Conservation (phyloP, 495 filamentous ascomycete genomes). For the Aspergillus biplanus region DNA sequence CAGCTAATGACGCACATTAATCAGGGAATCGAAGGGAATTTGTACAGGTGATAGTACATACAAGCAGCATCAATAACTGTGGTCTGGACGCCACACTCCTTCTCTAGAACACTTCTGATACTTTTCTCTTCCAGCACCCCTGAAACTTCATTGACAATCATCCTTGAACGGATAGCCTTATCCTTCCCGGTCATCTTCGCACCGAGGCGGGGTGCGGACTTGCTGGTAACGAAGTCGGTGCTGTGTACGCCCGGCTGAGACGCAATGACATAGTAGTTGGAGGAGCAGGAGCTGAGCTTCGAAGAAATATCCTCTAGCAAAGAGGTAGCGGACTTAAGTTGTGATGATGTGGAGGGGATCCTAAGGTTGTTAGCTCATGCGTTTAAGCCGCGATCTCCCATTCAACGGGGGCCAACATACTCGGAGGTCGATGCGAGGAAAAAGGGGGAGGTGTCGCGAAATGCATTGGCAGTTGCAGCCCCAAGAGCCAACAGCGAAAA, state of each 20-base stretch:
- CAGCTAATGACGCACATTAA: slow-evolving; percentile 39
- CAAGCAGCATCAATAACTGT: slow-evolving; percentile 65
- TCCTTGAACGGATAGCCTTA: slow-evolving; percentile 50
- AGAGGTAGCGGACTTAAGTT: slow-evolving; percentile 47
- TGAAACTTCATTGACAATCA: slow-evolving; percentile 63
- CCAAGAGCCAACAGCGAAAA: slow-evolving; percentile 64
- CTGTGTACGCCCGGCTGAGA: slow-evolving; percentile 77
- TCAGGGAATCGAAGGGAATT: not conserved
- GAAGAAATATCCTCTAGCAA: slow-evolving; percentile 37
- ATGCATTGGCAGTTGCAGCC: slow-evolving; percentile 65
- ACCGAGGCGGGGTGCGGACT: slow-evolving; percentile 64
- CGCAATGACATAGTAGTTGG: slow-evolving; percentile 78
- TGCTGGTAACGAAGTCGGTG: slow-evolving; percentile 59
- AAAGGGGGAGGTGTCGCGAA: slow-evolving; percentile 85
- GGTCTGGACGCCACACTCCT: slow-evolving; percentile 55
- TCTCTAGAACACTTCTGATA: slow-evolving; percentile 54
- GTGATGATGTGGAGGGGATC: slow-evolving; percentile 46
- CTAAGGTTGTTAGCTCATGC: slow-evolving; percentile 42
- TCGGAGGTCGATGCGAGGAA: slow-evolving; percentile 78
- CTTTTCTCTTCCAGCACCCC: slow-evolving; percentile 61
- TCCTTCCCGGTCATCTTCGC: slow-evolving; percentile 54
- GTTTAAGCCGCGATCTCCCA: not conserved
- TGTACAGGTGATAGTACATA: slow-evolving; percentile 36
- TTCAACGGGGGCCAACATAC: slow-evolving; percentile 53
- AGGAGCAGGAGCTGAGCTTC: slow-evolving; percentile 67